A percentile compares a stretch with the other conserved stretches of the same genome.
phyloP scores from a whole-genome alignment of 1,284 basidiomycete genomes.

The Trichosporon asahii region DNA sequence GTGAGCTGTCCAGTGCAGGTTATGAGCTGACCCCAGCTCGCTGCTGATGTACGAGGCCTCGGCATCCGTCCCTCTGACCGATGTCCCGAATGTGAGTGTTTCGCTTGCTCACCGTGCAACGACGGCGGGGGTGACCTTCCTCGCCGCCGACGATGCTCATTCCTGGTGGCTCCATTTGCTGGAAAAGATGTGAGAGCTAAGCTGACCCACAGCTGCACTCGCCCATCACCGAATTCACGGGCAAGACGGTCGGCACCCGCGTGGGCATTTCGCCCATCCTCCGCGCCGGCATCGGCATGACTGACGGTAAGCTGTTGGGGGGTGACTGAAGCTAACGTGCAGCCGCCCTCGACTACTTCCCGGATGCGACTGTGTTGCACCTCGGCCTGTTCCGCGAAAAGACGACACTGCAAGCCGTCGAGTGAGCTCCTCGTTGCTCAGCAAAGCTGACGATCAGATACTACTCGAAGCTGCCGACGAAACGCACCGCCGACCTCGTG shows the following conservation, averaged over 20 bases:
- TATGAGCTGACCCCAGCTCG: slow-evolving; percentile 26
- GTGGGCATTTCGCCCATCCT: slow-evolving; percentile 87
- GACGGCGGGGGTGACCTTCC: background rate
- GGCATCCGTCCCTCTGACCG: slow-evolving; percentile 30
- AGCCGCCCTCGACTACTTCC: slow-evolving; percentile 72
- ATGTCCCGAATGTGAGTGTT: slow-evolving; percentile 40
- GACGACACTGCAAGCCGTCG: slow-evolving; percentile 82
- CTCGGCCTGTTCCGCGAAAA: slow-evolving; percentile 89
- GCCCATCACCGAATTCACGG: slow-evolving; percentile 51
- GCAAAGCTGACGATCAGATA: slow-evolving; percentile 55
- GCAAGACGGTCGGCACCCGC: slow-evolving; percentile 54
- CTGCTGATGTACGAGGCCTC: slow-evolving; percentile 46
- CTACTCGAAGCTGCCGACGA: slow-evolving; percentile 83
- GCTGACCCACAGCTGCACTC: slow-evolving; percentile 48
- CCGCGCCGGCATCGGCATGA: slow-evolving; percentile 91
- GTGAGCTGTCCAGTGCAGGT: background rate
- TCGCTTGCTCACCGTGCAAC: background rate
- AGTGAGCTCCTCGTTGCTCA: slow-evolving; percentile 57
- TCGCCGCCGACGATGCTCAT: too few species aligned
- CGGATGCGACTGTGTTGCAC: slow-evolving; percentile 83
- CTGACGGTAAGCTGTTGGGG: slow-evolving; percentile 66
- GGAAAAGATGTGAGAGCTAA: too few species aligned
- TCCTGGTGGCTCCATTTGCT: too few species aligned
- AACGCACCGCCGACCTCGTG: slow-evolving; percentile 73
- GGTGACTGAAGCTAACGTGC: background rate